These are phyloP conservation scores for Aspergillus sp. DNA, from an alignment of 2,329 filamentous ascomycete genomes.

Conservation along the genomic window DNA sequence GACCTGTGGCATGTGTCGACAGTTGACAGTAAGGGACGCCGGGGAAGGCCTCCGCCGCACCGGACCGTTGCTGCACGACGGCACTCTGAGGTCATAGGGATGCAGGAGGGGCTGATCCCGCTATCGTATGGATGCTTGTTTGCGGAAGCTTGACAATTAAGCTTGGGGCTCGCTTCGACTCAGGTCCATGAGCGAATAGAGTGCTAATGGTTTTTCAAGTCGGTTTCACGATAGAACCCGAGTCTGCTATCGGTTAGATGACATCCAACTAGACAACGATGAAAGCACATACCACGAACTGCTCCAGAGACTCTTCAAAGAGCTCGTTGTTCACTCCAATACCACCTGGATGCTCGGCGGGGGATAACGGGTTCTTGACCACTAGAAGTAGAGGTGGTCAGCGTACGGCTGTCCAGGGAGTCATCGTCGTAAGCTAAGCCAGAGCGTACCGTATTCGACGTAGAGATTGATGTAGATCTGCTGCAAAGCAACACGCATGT, in stretches of 20 bases:
- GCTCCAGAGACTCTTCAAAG: constrained; percentile 60
- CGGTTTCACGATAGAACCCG: constrained; percentile 32
- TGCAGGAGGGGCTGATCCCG: neutral
- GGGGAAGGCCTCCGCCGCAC: neutral
- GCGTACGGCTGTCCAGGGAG: neutral
- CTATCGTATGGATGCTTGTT: neutral
- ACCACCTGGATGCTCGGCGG: constrained; percentile 62
- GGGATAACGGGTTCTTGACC: constrained; percentile 65
- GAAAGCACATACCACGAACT: constrained; percentile 49
- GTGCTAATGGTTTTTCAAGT: neutral
- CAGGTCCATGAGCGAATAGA: neutral
- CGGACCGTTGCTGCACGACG: neutral
- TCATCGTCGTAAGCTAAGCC: neutral
- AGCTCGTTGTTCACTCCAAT: constrained; percentile 66
- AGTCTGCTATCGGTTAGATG: constrained; percentile 32
- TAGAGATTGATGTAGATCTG: constrained; percentile 99
- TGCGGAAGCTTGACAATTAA: neutral
- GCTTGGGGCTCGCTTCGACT: neutral
- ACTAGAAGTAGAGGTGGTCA: constrained; percentile 42
- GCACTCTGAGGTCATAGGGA: neutral
- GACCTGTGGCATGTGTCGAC: neutral
- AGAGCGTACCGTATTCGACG: constrained; percentile 77
- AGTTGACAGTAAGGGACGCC: neutral
- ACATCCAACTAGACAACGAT: constrained; percentile 15
- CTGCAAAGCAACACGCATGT: constrained; percentile 90